phyloP scores from a whole-genome alignment of 345 rosid genomes.

The Salix arbutifolia region DNA sequence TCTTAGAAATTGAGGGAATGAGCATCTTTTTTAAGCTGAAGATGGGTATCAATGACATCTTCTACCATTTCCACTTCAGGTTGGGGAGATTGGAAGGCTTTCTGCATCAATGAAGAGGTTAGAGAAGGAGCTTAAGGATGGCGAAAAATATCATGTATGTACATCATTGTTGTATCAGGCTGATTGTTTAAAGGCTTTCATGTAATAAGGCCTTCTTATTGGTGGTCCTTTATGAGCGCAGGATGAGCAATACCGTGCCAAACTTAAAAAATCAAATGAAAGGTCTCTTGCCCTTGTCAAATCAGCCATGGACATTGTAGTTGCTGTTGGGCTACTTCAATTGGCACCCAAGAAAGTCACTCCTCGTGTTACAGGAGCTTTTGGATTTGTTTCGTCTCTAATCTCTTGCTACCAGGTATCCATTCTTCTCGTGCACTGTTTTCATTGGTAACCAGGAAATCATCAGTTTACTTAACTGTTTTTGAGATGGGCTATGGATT shows the following conservation, averaged over 20 bases:
- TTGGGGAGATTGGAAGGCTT: constrained; percentile 83
- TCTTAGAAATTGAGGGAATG: background rate
- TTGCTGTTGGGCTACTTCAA: constrained; percentile 85
- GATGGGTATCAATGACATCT: background rate
- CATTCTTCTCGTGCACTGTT: background rate
- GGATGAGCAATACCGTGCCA: constrained; percentile 69
- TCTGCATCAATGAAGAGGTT: constrained; percentile 74
- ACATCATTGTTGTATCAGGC: background rate
- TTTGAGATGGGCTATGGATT: background rate
- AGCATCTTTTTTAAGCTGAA: background rate
- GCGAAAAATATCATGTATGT: constrained; percentile 60
- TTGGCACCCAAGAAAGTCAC: constrained; percentile 78
- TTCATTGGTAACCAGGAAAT: background rate
- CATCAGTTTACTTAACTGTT: background rate
- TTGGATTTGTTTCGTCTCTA: constrained; percentile 74
- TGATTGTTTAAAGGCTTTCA: background rate
- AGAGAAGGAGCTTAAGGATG: constrained; percentile 65
- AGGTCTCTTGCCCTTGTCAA: constrained; percentile 79
- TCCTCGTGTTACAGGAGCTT: constrained; percentile 88
- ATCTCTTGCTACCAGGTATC: constrained; percentile 95
- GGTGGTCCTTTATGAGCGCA: constrained; percentile 17
- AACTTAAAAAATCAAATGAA: constrained; percentile 74
- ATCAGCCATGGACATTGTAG: constrained; percentile 78
- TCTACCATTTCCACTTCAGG: constrained; percentile 32
- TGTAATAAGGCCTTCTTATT: background rate